Evolutionary conservation across 495 filamentous ascomycete genomes (phyloP).

Genomic region (Apodospora peruviana): DNA sequence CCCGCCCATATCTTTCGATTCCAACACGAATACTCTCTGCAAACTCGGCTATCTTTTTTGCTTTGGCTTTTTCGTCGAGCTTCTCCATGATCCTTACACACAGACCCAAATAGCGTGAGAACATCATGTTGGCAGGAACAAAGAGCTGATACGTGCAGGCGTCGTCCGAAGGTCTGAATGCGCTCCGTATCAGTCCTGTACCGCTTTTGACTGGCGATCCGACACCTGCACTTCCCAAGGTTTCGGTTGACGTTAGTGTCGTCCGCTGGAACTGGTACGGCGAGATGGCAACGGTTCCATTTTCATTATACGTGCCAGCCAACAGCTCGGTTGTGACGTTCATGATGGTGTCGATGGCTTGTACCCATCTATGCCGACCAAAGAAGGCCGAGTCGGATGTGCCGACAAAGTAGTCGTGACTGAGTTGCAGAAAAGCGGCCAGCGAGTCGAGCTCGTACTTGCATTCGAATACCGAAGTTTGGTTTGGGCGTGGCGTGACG

Average conservation of each 20-base stretch:
- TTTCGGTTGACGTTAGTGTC: slow-evolving; percentile 53
- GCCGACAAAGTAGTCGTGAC: slow-evolving; percentile 50
- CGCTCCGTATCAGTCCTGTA: slow-evolving; percentile 58
- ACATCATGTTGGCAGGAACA: slow-evolving; percentile 68
- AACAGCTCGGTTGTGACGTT: slow-evolving; percentile 45
- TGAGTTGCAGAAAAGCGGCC: slow-evolving; percentile 58
- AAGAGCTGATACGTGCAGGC: slow-evolving; percentile 50
- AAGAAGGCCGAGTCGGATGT: slow-evolving; percentile 58
- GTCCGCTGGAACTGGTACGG: slow-evolving; percentile 55
- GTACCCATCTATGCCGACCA: slow-evolving; percentile 27
- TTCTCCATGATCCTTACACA: slow-evolving; percentile 43
- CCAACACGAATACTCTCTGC: slow-evolving; percentile 39
- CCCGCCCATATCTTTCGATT: slow-evolving; percentile 46
- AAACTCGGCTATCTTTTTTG: slow-evolving; percentile 44
- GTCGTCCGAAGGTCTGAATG: slow-evolving; percentile 63
- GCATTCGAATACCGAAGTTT: slow-evolving; percentile 38
- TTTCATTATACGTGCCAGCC: slow-evolving; percentile 49
- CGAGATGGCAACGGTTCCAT: slow-evolving; percentile 45
- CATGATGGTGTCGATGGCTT: slow-evolving; percentile 39
- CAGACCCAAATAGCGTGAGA: slow-evolving; percentile 46
- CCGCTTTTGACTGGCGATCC: slow-evolving; percentile 51
- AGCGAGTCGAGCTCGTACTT: slow-evolving; percentile 68
- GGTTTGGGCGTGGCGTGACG: slow-evolving; percentile 15
- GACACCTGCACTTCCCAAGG: slow-evolving; percentile 50
- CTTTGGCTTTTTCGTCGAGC: slow-evolving; percentile 35